Evolutionary conservation across 2,329 filamentous ascomycete genomes (phyloP).

Genomic region (Trichoderma oligosporum): DNA sequence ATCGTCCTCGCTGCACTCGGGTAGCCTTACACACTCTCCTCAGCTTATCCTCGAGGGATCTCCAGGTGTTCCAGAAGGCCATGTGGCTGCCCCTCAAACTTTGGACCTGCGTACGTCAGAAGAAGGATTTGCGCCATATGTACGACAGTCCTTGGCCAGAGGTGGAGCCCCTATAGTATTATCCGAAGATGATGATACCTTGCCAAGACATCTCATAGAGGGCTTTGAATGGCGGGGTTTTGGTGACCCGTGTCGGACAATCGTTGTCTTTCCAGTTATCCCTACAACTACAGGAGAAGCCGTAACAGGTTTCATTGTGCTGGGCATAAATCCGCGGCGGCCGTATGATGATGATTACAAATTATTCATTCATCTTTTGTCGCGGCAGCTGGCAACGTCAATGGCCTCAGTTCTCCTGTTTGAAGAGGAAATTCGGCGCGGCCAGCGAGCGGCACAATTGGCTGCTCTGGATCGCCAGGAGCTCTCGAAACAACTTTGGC

Average conservation of each 20-base stretch:
- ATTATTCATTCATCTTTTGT: conserved; percentile 70
- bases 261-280: conserved; percentile 75
- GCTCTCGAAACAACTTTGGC: conserved; percentile 69
- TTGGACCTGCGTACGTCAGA: conserved; percentile 68
- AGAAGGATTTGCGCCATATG: conserved; percentile 71
- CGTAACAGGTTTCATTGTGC: conserved; percentile 72
- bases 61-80: conserved; percentile 62
- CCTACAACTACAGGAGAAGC: conserved; percentile 67
- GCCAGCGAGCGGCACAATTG: conserved; percentile 67
- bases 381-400: conserved; percentile 72
- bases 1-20: conserved; percentile 66
- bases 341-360: conserved; percentile 79
- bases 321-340: conserved; percentile 73
- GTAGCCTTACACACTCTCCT: conserved; percentile 57
- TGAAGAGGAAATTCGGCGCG: conserved; percentile 75
- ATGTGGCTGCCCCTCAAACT: conserved; percentile 55
- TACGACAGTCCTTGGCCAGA: conserved; percentile 68
- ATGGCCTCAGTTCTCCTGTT: conserved; percentile 78
- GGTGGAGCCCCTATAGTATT: conserved; percentile 64
- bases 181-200: conserved; percentile 60
- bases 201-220: conserved; percentile 61
- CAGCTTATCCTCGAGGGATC: conserved; percentile 68
- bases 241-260: conserved; percentile 63
- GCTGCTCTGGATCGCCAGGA: conserved; percentile 74
- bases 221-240: conserved; percentile 69